phyloP scores from a whole-genome alignment of 1,284 basidiomycete genomes.

The Malassezia brasiliensis region DNA sequence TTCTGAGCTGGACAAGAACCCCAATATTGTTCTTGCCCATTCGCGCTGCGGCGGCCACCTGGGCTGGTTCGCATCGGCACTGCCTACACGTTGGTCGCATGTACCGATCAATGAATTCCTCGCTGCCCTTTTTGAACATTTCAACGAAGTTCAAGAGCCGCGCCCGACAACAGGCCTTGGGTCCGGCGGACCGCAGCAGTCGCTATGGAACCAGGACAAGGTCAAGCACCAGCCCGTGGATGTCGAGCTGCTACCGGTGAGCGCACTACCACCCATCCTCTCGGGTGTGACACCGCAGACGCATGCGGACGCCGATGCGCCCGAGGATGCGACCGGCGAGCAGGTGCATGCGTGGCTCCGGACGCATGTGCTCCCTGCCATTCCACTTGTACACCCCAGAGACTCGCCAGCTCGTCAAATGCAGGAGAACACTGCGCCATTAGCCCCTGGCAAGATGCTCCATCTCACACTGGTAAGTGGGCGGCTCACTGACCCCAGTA shows the following conservation, averaged over 20 bases:
- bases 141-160: slow-evolving; percentile 8
- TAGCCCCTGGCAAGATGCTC: slow-evolving; percentile 11
- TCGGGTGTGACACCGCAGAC: neutral
- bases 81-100: slow-evolving; percentile 35
- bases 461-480: slow-evolving; percentile 8
- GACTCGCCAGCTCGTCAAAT: slow-evolving; percentile 24
- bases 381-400: slow-evolving; percentile 40
- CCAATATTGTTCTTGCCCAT: slow-evolving; percentile 62
- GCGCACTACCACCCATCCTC: slow-evolving; percentile 18
- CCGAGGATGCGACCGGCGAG: slow-evolving; percentile 9
- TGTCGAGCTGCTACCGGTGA: slow-evolving; percentile 23
- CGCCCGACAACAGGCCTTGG: neutral
- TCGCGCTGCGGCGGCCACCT: slow-evolving; percentile 81
- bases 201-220: slow-evolving; percentile 16
- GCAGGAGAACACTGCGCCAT: slow-evolving; percentile 2
- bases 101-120: slow-evolving; percentile 34
- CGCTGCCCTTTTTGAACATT: slow-evolving; percentile 24
- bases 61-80: slow-evolving; percentile 70
- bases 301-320: neutral
- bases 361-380: slow-evolving; percentile 32
- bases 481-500: slow-evolving; percentile 17
- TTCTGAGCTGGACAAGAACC: slow-evolving; percentile 56
- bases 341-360: slow-evolving; percentile 29
- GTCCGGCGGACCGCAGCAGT: slow-evolving; percentile 12
- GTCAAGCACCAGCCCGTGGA: slow-evolving; percentile 9